phyloP scores from a whole-genome alignment of 805 yeast genomes.

The Sugiyamaella qingdaonensis region DNA sequence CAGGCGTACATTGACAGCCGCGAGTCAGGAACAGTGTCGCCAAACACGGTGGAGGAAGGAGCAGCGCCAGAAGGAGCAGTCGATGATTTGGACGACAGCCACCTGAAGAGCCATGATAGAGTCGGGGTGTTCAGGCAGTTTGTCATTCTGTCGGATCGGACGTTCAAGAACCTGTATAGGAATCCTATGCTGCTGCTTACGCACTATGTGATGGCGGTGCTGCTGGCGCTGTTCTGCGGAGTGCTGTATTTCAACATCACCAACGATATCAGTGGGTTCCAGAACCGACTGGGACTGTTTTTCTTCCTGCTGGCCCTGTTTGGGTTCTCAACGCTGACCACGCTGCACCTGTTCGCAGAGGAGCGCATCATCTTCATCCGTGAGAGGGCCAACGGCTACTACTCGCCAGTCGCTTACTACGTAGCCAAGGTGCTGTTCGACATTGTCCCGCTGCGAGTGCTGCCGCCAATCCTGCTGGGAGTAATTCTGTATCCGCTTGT shows the following conservation, averaged over 20 bases:
- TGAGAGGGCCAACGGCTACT: constrained; percentile 92
- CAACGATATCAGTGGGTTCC: constrained; percentile 94
- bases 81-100: constrained; percentile 1
- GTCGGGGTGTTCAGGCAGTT: constrained; percentile 67
- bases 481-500: constrained; percentile 85
- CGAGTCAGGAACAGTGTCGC: constrained; percentile 24
- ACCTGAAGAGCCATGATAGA: constrained; percentile 32
- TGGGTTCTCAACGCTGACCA: constrained; percentile 91
- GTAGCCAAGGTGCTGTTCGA: constrained; percentile 84
- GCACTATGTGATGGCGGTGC: constrained; percentile 71
- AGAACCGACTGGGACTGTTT: constrained; percentile 88
- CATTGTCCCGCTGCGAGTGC: constrained; percentile 81
- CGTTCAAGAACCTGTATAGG: constrained; percentile 88
- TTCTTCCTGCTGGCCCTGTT: constrained; percentile 86
- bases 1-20: constrained; percentile 3
- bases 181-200: constrained; percentile 85
- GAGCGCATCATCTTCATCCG: constrained; percentile 88
- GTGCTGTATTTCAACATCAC: constrained; percentile 74
- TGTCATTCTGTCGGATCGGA: constrained; percentile 71
- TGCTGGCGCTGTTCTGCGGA: constrained; percentile 83
- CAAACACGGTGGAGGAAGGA: constrained; percentile 18
- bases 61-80: constrained; percentile 21
- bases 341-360: constrained; percentile 79
- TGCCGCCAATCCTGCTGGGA: constrained; percentile 84
- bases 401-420: constrained; percentile 82